phyloP scores from a whole-genome alignment of 345 rosid genomes.

The sweet orange (Citrus sinensis) region DVS_A1.0 CM039163.1:1201501-1202000 shows the following conservation, averaged over 20 bases:
- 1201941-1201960: not conserved
- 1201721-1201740: conserved; percentile 50
- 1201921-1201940: conserved; percentile 1
- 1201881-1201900: not conserved
- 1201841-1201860: not conserved
- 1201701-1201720: conserved; percentile 48
- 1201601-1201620: conserved; percentile 7
- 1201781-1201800: conserved; percentile 28
- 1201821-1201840: not conserved
- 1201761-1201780: conserved; percentile 44
- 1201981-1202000: not conserved
- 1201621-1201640: not conserved
- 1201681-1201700: conserved; percentile 39
- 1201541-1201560: conserved; percentile 38
- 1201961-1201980: not conserved
- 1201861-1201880: not conserved
- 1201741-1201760: conserved; percentile 38
- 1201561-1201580: conserved; percentile 61
- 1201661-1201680: not conserved
- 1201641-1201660: not conserved
- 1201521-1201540: not conserved
- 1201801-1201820: not conserved
- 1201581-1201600: conserved; percentile 49
- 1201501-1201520: not conserved
- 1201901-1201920: not conserved